Evolutionary conservation across 2,329 filamentous ascomycete genomes (phyloP), one percentile per base, ranked within the genome.

Genomic region (Phaeophleospora eucalypticola): DNA sequence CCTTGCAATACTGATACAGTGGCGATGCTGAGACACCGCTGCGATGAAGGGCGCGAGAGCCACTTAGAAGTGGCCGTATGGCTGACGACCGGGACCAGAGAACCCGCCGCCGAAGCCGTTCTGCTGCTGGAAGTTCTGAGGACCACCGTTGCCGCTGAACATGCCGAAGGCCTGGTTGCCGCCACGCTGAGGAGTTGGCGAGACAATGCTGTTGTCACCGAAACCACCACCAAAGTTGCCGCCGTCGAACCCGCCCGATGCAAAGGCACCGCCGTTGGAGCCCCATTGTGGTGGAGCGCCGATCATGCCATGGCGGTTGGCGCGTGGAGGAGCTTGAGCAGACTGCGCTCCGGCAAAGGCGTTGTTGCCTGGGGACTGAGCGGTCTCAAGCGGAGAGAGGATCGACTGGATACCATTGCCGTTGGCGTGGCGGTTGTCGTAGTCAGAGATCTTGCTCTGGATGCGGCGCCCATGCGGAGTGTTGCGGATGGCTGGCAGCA

Each of bases 391-490:
- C 24, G 52, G 46, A 33, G 53, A 47, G 10, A 54, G 46, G 41
- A 56, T 51, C 34, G 54, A 41, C 32, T 46, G 27, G 29, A 36
- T 40, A 14, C 63, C 48, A 41, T 65, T 65, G 47, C 65, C 70
- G 41, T 64, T 63, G 39, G 19, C 20, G 29, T 21, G 20, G 40
- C 70, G 68, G 34, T 65, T 65, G 46, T 82, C 79, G 37, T 73
- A 70, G 43, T 78, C 77, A 60, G 76, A 70, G 47, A 98, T 86
- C 77, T 97, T 97, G 65, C 86, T 86, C 64, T 87, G 84, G 61
- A 97, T 94, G 52, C 93, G 89, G 57, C 93, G 90, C 43, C 93
- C 93, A 66, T 97, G 93, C 3, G 93, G 91, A 35, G 90, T 96
- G 59, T 87, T 84, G 54, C 90, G 88, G 54, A 97, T 94, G 35